Evolutionary conservation across 2,329 filamentous ascomycete genomes (phyloP).

Genomic region (Samsoniella hepiali): DNA sequence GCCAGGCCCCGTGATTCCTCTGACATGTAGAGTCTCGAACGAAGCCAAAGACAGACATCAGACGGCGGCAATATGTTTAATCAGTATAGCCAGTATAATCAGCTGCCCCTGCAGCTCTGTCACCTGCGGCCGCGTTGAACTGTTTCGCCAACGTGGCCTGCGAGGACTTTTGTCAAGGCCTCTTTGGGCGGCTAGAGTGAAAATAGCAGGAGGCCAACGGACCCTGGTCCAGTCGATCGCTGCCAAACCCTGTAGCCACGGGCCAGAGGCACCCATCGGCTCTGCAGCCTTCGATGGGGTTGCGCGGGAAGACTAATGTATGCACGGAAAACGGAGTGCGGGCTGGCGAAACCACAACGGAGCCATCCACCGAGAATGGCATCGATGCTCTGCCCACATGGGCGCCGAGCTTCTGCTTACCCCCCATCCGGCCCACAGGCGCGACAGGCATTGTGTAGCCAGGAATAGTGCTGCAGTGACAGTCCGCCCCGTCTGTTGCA

Average conservation of each 20-base stretch:
- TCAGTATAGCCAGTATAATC: too few relatives aligned
- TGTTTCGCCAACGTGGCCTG: neutral
- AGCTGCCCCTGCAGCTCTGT: conserved; percentile 1
- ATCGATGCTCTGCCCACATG: conserved; percentile 13
- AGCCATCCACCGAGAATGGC: conserved; percentile 18
- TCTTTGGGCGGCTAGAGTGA: conserved; percentile 3
- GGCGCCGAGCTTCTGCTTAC: conserved; percentile 18
- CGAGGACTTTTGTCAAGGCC: conserved; percentile 9
- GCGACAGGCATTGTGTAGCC: neutral
- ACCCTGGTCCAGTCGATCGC: conserved; percentile 14
- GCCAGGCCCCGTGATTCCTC: neutral
- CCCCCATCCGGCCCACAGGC: neutral
- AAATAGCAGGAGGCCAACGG: neutral
- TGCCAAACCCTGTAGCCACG: conserved; percentile 17
- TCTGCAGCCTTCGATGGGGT: conserved; percentile 17
- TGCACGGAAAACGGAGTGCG: conserved; percentile 16
- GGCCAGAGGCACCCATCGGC: conserved; percentile 1
- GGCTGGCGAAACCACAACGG: conserved; percentile 16
- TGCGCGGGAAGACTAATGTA: conserved; percentile 19
- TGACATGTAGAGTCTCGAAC: neutral
- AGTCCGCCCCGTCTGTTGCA: neutral
- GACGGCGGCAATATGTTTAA: too few relatives aligned
- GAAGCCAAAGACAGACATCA: neutral
- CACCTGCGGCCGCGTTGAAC: neutral
- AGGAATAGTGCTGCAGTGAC: conserved; percentile 8